These are phyloP conservation scores for Eragrostis tef DNA, from an alignment of 202 grass and related monocot genomes.

Conservation along the genomic window DNA sequence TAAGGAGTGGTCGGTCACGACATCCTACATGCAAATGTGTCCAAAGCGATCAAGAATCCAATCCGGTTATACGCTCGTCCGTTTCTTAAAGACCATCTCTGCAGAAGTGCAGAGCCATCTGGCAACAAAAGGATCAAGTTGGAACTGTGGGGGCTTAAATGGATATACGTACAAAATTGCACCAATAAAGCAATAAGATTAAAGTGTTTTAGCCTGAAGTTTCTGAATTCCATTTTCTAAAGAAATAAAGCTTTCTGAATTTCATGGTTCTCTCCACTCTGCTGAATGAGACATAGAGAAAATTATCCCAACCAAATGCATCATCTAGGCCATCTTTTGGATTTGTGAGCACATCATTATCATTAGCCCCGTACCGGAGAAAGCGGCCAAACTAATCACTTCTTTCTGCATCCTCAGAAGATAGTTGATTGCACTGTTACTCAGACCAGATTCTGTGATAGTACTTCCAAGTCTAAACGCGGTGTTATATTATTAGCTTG, in stretches of 20 bases:
- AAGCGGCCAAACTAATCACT: not conserved
- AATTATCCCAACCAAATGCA: not conserved
- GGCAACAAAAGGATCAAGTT: slow-evolving; percentile 6
- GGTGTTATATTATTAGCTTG: not conserved
- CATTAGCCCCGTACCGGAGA: not conserved
- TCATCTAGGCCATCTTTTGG: not conserved
- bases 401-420: not conserved
- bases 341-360: not conserved
- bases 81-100: slow-evolving; percentile 31
- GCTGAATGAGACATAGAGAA: not conserved
- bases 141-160: slow-evolving; percentile 40
- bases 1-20: slow-evolving; percentile 30
- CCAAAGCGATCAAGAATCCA: slow-evolving; percentile 37
- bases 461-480: not conserved
- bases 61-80: slow-evolving; percentile 19
- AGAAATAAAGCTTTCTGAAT: not conserved
- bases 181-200: not conserved
- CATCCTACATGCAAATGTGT: slow-evolving; percentile 30
- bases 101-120: not conserved
- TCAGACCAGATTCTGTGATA: not conserved
- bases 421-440: not conserved
- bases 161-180: slow-evolving; percentile 5
- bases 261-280: not conserved
- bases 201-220: not conserved
- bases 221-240: not conserved